Evolutionary conservation across 1,284 basidiomycete genomes (phyloP), one percentile per base, ranked within the genome.

Genomic region (Inonotus obliquus): DNA sequence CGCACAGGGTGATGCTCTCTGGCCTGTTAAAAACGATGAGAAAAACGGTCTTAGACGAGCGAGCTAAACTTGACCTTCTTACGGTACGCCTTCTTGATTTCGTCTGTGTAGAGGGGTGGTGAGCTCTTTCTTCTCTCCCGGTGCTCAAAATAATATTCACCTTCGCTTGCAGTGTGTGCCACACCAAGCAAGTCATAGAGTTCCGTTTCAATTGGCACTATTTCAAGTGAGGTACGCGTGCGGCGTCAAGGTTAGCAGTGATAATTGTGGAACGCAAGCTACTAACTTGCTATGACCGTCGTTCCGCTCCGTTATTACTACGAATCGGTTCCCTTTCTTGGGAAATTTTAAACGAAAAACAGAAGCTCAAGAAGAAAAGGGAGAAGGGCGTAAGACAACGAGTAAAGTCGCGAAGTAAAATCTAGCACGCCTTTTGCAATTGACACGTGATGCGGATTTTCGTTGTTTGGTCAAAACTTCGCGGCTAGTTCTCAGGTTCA

Each of bases 21-120:
- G 52, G 93, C 94, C 91, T 94, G 66, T 32, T n/a, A 14, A 63
- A 65, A 56, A 60, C 67, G 21, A 68, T 64, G 68, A 64, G 57
- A 49, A 54, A 58, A 57, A 25, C 54, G 10, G 57, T 57, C 63
- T 39, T 37, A 56, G 49, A 57, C 65, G n/a, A 65, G 56, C 47
- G 60, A 49, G 38, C 68, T 68, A 41, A 32, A 63, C 52, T 32
- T 14, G 55, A 64, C 92, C 86, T 94, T 94, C 77, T 84, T 90
- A 72, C 90, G 87, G 72, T 97, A 97, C 5, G 94, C 94, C 71
- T 91, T 92, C 76, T 95, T 96, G 71, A 97, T 92, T 67, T 96
- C 92, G 66, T 77, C 91, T 91, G 63, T 19, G 14, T 19, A 25
- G 14, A 27, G 14, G 23, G 21, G 23, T 41, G 47, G 54, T 64